Base-by-base conservation (phyloP, 164 flowering plant species). In the Nymphaea thermarum region DNA sequence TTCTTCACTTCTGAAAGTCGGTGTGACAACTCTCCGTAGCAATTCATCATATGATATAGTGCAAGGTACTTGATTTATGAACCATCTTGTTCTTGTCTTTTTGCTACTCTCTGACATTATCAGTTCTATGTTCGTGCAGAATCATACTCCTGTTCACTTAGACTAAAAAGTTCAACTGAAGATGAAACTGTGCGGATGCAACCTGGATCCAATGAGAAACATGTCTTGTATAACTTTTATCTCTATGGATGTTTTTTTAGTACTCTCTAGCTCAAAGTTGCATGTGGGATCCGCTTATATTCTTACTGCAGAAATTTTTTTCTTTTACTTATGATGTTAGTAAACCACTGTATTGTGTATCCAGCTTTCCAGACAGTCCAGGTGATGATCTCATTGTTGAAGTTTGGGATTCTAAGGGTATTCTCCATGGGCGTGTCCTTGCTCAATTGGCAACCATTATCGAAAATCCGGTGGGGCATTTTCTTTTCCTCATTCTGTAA, bases 301-400 rank as follows among this genome's bases (percentile, higher is more conserved):
- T 25, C 36, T 25, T 25, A 25, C 1, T 25, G 36, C 36, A 25
- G 36, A 25, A 25, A 25, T 0, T 25, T 0, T 47, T 44, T 12
- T 61, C 53, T 62, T 15, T 25, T 60, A 4, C 45, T 10, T 44
- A n/a, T 47, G 68, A 25, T 25, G 36, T 51, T 51, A 8, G 14
- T 4, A 5, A 45, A 45, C 57, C 14, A 51, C 12, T 51, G 57
- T 15, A 8, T 51, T 51, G 7, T 62, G 36, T 41, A 60, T 65
- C 72, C 89, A 93, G 98, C 84, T 86, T 93, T 78, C 98, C 98
- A 71, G 98, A 89, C 72, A 80, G 90, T 71, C 71, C 83, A 14
- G 96, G 96, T 63, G 98, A 90, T 82, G 97, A 90, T 78, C 82
- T 93, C 60, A 83, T 90, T 72, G 68, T 90, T 71, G 98, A 93